Evolutionary conservation across 768 basidiomycete genomes (phyloP).

Genomic region (Glaciozyma antarctica): DNA sequence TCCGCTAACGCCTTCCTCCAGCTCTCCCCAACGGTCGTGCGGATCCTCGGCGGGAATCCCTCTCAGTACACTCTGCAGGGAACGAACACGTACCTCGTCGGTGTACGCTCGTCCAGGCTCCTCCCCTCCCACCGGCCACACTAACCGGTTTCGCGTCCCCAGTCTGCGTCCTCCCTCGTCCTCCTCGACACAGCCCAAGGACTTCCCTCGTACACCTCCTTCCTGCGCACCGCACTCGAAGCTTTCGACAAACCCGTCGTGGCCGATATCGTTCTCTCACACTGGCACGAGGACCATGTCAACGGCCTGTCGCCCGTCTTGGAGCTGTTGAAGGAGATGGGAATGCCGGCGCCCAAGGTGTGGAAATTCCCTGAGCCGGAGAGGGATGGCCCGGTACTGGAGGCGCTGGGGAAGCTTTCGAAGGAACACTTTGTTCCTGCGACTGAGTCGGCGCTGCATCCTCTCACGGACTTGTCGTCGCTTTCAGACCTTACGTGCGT

Average conservation of each 20-base stretch:
- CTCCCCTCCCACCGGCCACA: constrained; percentile 32
- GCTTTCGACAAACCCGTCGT: constrained; percentile 16
- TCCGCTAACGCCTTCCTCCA: neutral
- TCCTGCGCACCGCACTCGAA: constrained; percentile 43
- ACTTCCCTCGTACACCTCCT: constrained; percentile 54
- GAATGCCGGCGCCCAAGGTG: constrained; percentile 41
- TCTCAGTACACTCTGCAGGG: constrained; percentile 83
- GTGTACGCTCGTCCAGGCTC: constrained; percentile 44
- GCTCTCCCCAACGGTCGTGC: constrained; percentile 14
- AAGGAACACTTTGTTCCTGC: neutral
- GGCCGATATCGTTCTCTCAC: constrained; percentile 84
- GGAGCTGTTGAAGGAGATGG: constrained; percentile 53
- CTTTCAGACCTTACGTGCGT: neutral
- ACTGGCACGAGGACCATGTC: constrained; percentile 81
- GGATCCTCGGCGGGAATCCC: constrained; percentile 56
- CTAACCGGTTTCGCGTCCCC: neutral
- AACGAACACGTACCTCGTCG: constrained; percentile 82
- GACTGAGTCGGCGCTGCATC: neutral
- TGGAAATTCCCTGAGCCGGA: constrained; percentile 36
- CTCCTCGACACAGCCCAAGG: constrained; percentile 81
- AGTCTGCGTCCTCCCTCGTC: constrained; percentile 37
- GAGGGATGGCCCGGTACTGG: constrained; percentile 11
- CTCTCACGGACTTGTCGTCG: neutral
- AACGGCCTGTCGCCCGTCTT: constrained; percentile 66
- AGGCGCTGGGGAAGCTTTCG: neutral